These are phyloP conservation scores for Groenewaldozyma sp. DNA, from an alignment of 1,139 yeast species.

Conservation along the genomic window DNA sequence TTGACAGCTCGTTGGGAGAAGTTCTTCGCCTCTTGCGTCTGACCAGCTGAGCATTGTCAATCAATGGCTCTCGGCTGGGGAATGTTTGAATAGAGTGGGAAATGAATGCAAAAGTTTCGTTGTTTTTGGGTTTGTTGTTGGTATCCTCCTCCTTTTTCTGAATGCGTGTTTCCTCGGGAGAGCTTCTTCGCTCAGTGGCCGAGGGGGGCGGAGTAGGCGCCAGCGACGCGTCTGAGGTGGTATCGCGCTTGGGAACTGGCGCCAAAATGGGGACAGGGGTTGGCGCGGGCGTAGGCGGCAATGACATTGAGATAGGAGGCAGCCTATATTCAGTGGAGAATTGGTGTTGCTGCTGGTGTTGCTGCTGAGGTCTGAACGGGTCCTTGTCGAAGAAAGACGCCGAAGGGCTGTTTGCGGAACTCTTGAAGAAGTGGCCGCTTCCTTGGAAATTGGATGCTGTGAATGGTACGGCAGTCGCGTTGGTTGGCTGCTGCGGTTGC, in stretches of 20 bases:
- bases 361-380: no score
- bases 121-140: not conserved
- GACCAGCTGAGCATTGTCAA: conserved; percentile 83
- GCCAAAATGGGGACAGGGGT: conserved; percentile 3
- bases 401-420: not conserved
- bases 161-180: not conserved
- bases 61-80: conserved; percentile 73
- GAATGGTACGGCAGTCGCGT: not conserved
- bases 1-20: conserved; percentile 71
- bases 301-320: conserved; percentile 2
- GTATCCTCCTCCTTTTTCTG: not conserved
- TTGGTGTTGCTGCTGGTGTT: not conserved
- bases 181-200: not conserved
- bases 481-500: not conserved
- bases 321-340: not conserved
- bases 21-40: conserved; percentile 94
- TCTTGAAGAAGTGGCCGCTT: not conserved
- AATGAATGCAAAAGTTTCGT: conserved; percentile 56
- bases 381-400: no score
- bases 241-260: conserved; percentile 3
- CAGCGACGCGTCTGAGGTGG: conserved; percentile 1
- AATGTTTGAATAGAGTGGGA: conserved; percentile 75
- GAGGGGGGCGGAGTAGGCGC: not conserved
- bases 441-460: not conserved
- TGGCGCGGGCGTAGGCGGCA: conserved; percentile 1